Conservation (phyloP, 805 yeast species). For the Wickerhamomyces chaumierensis region DNA sequence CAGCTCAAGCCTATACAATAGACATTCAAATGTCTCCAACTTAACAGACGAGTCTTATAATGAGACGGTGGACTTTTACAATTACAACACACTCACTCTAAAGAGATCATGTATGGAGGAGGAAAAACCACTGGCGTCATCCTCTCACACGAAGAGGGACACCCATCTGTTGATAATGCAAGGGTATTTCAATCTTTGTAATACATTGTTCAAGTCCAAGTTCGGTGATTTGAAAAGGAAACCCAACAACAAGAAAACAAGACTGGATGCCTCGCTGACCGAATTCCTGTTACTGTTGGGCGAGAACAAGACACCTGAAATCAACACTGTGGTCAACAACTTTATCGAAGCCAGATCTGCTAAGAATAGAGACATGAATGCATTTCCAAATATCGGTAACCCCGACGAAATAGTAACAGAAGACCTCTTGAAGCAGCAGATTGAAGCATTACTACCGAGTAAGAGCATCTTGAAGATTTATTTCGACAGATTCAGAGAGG, state of each 20-base stretch:
- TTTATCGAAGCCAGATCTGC: slow-evolving; percentile 12
- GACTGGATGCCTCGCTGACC: slow-evolving; percentile 15
- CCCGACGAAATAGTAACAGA: slow-evolving; percentile 11
- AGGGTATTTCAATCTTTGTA: slow-evolving; percentile 15
- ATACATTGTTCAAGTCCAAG: slow-evolving; percentile 7
- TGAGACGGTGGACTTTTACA: slow-evolving; percentile 13
- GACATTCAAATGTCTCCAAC: not conserved
- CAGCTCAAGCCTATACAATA: not conserved
- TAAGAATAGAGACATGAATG: slow-evolving; percentile 4
- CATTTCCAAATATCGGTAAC: slow-evolving; percentile 6
- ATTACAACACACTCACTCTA: slow-evolving; percentile 10
- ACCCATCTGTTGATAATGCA: slow-evolving; percentile 12
- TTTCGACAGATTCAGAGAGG: slow-evolving; percentile 29
- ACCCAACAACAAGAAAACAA: slow-evolving; percentile 7
- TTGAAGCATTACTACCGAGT: slow-evolving; percentile 27
- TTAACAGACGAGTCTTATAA: slow-evolving; percentile 5
- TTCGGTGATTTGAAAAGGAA: slow-evolving; percentile 5
- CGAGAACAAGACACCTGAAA: slow-evolving; percentile 13
- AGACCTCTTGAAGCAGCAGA: slow-evolving; percentile 21
- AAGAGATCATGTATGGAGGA: slow-evolving; percentile 19
- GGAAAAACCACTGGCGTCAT: slow-evolving; percentile 14
- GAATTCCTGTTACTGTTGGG: slow-evolving; percentile 12
- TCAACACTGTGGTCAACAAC: slow-evolving; percentile 8
- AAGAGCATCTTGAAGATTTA: slow-evolving; percentile 28
- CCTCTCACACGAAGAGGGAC: slow-evolving; percentile 13